Evolutionary conservation across 2,329 filamentous ascomycete species (phyloP).

Genomic region (Neofusicoccum kwambonambiense): DNA sequence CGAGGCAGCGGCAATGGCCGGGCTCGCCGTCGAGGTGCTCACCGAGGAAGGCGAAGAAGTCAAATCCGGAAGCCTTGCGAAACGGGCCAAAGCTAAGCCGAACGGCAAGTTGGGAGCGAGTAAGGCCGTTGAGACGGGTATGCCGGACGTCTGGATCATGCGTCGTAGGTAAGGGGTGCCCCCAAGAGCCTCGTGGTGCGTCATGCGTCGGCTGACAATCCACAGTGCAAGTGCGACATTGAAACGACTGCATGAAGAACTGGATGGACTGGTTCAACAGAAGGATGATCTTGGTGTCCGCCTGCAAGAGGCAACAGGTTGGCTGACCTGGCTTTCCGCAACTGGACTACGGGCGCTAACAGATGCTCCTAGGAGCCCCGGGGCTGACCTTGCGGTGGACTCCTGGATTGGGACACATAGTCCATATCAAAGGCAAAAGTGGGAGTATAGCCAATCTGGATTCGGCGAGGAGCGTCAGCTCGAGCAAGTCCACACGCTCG

Average conservation of each 20-base stretch:
- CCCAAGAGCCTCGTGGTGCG: constrained; percentile 12
- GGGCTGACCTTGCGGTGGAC: constrained; percentile 82
- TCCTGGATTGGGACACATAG: constrained; percentile 82
- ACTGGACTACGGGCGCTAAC: constrained; percentile 20
- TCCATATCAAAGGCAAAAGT: constrained; percentile 84
- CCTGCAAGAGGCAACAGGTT: constrained; percentile 60
- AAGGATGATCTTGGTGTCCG: constrained; percentile 60
- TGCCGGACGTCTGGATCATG: constrained; percentile 63
- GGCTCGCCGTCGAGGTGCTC: constrained; percentile 72
- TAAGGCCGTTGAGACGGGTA: constrained; percentile 23
- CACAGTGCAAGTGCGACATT: constrained; percentile 64
- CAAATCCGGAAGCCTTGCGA: constrained; percentile 46
- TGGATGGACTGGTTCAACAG: constrained; percentile 60
- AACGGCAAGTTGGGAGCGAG: not conserved
- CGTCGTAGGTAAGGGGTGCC: constrained; percentile 39
- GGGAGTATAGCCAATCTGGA: constrained; percentile 46
- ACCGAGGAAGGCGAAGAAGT: constrained; percentile 62
- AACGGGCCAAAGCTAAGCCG: constrained; percentile 36
- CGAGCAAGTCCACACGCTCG: constrained; percentile 79
- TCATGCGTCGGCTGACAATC: constrained; percentile 15
- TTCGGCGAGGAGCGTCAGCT: constrained; percentile 60
- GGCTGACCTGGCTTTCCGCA: not conserved
- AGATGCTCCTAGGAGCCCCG: constrained; percentile 44
- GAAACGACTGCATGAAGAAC: constrained; percentile 63
- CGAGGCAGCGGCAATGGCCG: constrained; percentile 67